Percentiles rank a stretch among this genome's conserved stretches.
Conservation (phyloP, 805 yeast species). For the Candida cerambycidarum region DNA sequence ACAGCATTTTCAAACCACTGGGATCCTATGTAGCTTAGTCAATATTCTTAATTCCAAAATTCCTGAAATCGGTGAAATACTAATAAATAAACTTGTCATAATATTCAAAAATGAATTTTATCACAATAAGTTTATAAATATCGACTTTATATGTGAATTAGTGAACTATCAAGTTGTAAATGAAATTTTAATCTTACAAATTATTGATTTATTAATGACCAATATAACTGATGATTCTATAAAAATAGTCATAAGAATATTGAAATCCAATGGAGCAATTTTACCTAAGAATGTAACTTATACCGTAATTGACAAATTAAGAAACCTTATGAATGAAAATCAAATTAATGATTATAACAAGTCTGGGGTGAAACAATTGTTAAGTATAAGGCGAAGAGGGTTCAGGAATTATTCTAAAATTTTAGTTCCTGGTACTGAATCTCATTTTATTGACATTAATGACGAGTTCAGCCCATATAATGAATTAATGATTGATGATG, state of each 20-base stretch:
- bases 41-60: slow-evolving; percentile 63
- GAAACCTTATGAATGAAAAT: slow-evolving; percentile 58
- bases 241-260: slow-evolving; percentile 50
- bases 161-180: slow-evolving; percentile 57
- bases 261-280: slow-evolving; percentile 53
- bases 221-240: slow-evolving; percentile 56
- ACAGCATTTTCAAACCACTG: slow-evolving; percentile 37
- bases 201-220: slow-evolving; percentile 34
- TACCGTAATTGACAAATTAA: slow-evolving; percentile 56
- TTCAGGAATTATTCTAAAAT: slow-evolving; percentile 13
- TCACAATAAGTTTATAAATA: slow-evolving; percentile 43
- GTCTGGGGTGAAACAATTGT: slow-evolving; percentile 48
- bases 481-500: slow-evolving; percentile 36
- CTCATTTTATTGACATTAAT: slow-evolving; percentile 54
- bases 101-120: slow-evolving; percentile 58
- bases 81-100: slow-evolving; percentile 52
- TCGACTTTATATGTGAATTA: slow-evolving; percentile 59
- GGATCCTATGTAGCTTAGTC: slow-evolving; percentile 56
- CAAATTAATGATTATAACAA: slow-evolving; percentile 43
- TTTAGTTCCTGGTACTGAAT: slow-evolving; percentile 6
- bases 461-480: slow-evolving; percentile 49
- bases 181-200: slow-evolving; percentile 33
- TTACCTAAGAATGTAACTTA: slow-evolving; percentile 49
- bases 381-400: slow-evolving; percentile 26
- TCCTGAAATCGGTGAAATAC: slow-evolving; percentile 65